A percentile compares a stretch with the other conserved stretches of the same genome.
phyloP scores from a whole-genome alignment of 495 filamentous ascomycete genomes.

The Xylona heveae region DNA sequence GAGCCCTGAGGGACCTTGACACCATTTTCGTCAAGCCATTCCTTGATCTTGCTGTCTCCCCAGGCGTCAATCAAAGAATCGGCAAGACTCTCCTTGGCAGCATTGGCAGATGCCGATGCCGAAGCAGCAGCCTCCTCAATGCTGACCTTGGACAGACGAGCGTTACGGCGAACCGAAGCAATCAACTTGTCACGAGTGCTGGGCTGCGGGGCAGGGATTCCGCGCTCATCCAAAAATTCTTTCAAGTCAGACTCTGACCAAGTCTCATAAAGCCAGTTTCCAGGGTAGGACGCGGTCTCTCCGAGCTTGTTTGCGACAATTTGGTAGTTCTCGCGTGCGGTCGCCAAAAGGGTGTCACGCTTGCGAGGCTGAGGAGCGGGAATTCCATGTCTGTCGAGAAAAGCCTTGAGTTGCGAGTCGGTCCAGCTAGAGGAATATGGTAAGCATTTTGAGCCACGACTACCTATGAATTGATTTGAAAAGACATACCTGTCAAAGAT shows the following conservation, averaged over 20 bases:
- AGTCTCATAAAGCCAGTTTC: conserved; percentile 82
- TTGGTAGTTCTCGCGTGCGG: conserved; percentile 66
- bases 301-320: conserved; percentile 60
- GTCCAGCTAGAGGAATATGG: conserved; percentile 37
- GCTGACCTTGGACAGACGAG: conserved; percentile 51
- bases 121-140: conserved; percentile 34
- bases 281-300: conserved; percentile 66
- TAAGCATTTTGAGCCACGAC: conserved; percentile 4
- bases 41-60: conserved; percentile 64
- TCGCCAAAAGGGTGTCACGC: conserved; percentile 59
- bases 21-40: conserved; percentile 54
- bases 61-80: conserved; percentile 77
- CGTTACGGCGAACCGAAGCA: conserved; percentile 75
- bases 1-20: conserved; percentile 77
- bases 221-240: conserved; percentile 76
- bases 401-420: conserved; percentile 75
- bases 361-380: conserved; percentile 70
- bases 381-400: conserved; percentile 73
- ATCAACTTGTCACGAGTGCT: conserved; percentile 73
- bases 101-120: conserved; percentile 40
- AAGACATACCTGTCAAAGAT: conserved; percentile 70
- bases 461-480: conserved; percentile 6
- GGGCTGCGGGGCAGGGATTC: conserved; percentile 73
- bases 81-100: conserved; percentile 47
- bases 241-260: conserved; percentile 66